Percentiles rank a stretch among this genome's conserved stretches.
These are phyloP conservation scores for Priceomyces melissophilus DNA, from an alignment of 805 yeast species.

Conservation along the genomic window DNA sequence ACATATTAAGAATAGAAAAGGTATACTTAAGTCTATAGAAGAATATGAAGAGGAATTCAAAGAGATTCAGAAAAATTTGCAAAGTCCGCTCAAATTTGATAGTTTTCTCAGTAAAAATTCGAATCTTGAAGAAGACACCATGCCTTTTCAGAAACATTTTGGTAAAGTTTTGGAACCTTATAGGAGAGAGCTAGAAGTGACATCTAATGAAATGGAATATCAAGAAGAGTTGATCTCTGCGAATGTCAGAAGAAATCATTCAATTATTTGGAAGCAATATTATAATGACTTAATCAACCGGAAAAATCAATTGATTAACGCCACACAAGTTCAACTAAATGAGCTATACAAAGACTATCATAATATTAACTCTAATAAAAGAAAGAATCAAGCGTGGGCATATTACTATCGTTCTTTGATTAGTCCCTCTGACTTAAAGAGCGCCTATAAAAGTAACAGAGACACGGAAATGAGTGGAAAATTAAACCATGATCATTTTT, in stretches of 20 bases:
- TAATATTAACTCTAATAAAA: conserved; percentile 16
- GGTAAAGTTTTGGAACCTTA: conserved; percentile 19
- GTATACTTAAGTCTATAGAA: conserved; percentile 14
- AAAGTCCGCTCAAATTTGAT: conserved; percentile 35
- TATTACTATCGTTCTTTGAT: conserved; percentile 27
- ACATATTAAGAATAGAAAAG: conserved; percentile 11
- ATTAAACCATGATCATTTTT: conserved; percentile 14
- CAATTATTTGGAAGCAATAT: conserved; percentile 35
- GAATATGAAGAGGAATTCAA: conserved; percentile 31
- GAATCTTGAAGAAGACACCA: conserved; percentile 3
- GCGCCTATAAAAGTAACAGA: conserved; percentile 5
- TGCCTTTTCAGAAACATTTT: conserved; percentile 15
- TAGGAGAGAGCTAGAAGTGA: conserved; percentile 19
- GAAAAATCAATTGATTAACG: conserved; percentile 22
- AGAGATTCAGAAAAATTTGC: conserved; percentile 25
- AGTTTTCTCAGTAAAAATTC: conserved; percentile 14
- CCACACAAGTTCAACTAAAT: conserved; percentile 24
- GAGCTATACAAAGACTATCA: conserved; percentile 28
- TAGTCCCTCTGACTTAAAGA: conserved; percentile 13
- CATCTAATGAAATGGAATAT: conserved; percentile 27
- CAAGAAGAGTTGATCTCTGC: conserved; percentile 22
- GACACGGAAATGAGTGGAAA: conserved; percentile 2
- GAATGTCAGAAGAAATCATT: conserved; percentile 19
- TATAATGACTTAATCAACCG: conserved; percentile 19
- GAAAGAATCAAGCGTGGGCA: conserved; percentile 8